phyloP scores from a whole-genome alignment of 2,329 filamentous ascomycete genomes.

The Zasmidium cellare region DNA sequence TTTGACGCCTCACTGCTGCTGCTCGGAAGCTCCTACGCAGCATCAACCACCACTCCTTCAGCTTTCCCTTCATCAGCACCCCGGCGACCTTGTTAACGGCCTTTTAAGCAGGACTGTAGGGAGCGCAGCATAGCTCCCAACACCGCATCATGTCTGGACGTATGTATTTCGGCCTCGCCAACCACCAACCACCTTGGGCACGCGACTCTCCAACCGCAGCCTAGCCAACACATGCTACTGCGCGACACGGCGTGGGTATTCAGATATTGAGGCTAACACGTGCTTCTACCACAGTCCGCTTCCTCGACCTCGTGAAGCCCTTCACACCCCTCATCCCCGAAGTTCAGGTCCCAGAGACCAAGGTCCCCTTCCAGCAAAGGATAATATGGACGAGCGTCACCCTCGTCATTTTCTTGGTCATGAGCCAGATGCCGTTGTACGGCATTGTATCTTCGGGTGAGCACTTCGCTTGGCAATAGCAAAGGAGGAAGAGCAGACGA shows the following conservation, averaged over 20 bases:
- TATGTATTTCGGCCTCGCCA: not conserved
- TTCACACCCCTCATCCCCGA: conserved; percentile 99
- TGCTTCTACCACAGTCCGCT: conserved; percentile 73
- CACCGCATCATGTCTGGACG: conserved; percentile 7
- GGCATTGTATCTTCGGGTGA: conserved; percentile 88
- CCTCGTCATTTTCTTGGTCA: conserved; percentile 97
- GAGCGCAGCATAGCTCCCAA: conserved; percentile 3
- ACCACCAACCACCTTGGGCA: not conserved
- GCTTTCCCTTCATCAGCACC: conserved; percentile 1
- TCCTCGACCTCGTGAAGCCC: conserved; percentile 99
- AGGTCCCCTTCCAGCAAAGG: conserved; percentile 93
- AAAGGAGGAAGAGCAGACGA: conserved; percentile 10
- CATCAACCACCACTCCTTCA: conserved; percentile 6
- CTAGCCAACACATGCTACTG: not conserved
- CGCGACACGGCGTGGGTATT: not conserved
- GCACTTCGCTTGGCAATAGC: conserved; percentile 9
- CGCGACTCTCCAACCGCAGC: not conserved
- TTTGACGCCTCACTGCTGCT: no score
- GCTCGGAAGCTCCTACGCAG: no score
- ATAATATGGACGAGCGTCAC: conserved; percentile 62
- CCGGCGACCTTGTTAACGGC: not conserved
- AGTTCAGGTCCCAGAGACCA: conserved; percentile 97
- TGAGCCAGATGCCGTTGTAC: conserved; percentile 98
- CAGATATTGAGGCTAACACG: conserved; percentile 18
- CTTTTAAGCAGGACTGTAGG: not conserved